A percentile compares a stretch with the other conserved stretches of the same genome.
phyloP scores from a whole-genome alignment of 2,329 filamentous ascomycete species.

The Aspergillus ibericus region DNA sequence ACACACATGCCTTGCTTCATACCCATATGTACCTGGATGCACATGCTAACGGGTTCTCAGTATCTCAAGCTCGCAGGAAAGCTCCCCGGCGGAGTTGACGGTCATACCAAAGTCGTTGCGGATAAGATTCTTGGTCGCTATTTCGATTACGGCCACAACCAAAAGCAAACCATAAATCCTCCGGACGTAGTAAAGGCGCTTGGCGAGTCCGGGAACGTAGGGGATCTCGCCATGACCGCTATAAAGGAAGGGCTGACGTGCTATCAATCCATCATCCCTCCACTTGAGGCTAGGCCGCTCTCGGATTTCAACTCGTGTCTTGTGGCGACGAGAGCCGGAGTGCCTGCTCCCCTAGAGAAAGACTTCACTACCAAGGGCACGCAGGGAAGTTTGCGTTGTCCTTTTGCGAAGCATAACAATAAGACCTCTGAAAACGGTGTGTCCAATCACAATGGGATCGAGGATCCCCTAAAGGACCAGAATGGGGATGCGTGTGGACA shows the following conservation, averaged over 20 bases:
- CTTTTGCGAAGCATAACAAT: constrained; percentile 63
- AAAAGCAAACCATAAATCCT: constrained; percentile 64
- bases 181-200: constrained; percentile 58
- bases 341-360: constrained; percentile 72
- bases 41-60: constrained; percentile 33
- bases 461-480: constrained; percentile 40
- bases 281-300: constrained; percentile 29
- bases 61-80: constrained; percentile 37
- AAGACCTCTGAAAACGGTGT: constrained; percentile 39
- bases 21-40: constrained; percentile 12
- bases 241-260: constrained; percentile 42
- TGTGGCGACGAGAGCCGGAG: constrained; percentile 52
- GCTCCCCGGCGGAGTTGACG: constrained; percentile 30
- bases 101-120: constrained; percentile 31
- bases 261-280: constrained; percentile 39
- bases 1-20: constrained; percentile 14
- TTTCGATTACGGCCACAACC: constrained; percentile 29
- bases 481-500: constrained; percentile 47
- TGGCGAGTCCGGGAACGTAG: constrained; percentile 65
- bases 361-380: constrained; percentile 88
- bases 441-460: constrained; percentile 34
- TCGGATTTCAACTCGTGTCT: constrained; percentile 41
- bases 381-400: constrained; percentile 76
- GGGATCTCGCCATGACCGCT: constrained; percentile 52
- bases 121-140: constrained; percentile 33